Percentiles rank a stretch among this genome's conserved stretches.
Conservation (phyloP, 495 filamentous ascomycete species). For the Hypoxylon trugodes region DNA sequence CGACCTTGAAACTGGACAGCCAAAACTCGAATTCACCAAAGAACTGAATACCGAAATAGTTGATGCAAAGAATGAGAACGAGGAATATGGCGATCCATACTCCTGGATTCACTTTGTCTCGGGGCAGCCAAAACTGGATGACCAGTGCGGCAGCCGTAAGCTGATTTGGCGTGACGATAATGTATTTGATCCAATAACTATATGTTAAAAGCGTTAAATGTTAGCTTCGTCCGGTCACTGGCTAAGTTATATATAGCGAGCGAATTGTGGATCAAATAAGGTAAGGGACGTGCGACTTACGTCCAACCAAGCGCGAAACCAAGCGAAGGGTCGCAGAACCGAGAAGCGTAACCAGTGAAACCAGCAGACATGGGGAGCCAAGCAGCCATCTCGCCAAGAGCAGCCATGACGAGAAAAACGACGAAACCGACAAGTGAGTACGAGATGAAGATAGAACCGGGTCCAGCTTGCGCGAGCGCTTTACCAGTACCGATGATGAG, state of each 20-base stretch:
- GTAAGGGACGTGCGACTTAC: constrained; percentile 53
- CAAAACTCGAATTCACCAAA: constrained; percentile 88
- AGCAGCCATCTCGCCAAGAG: constrained; percentile 68
- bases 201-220: constrained; percentile 32
- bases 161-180: constrained; percentile 81
- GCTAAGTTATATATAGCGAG: background rate
- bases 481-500: constrained; percentile 63
- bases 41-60: constrained; percentile 70
- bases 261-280: constrained; percentile 44
- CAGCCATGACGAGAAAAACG: constrained; percentile 58
- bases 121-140: constrained; percentile 73
- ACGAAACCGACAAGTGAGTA: constrained; percentile 60
- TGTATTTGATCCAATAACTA: constrained; percentile 70
- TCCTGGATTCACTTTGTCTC: constrained; percentile 70
- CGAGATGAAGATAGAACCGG: constrained; percentile 75
- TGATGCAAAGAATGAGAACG: constrained; percentile 66
- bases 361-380: constrained; percentile 70
- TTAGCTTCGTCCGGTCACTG: background rate
- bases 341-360: constrained; percentile 73
- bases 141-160: constrained; percentile 77
- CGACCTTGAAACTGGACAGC: constrained; percentile 74
- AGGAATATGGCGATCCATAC: constrained; percentile 78
- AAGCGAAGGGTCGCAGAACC: constrained; percentile 79
- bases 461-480: constrained; percentile 71
- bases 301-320: constrained; percentile 84